phyloP scores from a whole-genome alignment of 495 filamentous ascomycete genomes.

The Wilcoxina mikolae region DNA sequence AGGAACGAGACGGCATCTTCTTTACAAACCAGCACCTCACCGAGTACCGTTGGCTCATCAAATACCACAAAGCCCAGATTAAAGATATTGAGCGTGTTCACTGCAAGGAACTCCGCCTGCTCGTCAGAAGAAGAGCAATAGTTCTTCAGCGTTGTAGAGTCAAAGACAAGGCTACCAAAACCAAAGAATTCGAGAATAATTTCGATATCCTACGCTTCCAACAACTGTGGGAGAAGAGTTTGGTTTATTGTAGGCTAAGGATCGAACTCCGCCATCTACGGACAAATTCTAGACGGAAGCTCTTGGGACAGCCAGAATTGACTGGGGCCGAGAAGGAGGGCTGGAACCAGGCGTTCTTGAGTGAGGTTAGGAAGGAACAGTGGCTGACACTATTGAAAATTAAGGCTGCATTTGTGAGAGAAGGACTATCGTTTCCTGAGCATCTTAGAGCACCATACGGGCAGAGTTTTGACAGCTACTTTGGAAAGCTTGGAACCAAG shows the following conservation, averaged over 20 bases:
- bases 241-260: background rate
- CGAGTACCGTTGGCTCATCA: conserved; percentile 5
- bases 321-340: conserved; percentile 1
- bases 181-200: background rate
- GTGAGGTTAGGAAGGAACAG: conserved; percentile 1
- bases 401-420: background rate
- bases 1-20: conserved; percentile 7
- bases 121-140: background rate
- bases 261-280: conserved; percentile 5
- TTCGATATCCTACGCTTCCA: conserved; percentile 4
- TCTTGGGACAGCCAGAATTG: background rate
- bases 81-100: conserved; percentile 2
- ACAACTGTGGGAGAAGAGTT: conserved; percentile 6
- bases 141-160: background rate
- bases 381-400: conserved; percentile 1
- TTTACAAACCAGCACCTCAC: background rate
- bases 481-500: conserved; percentile 1
- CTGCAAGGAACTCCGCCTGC: conserved; percentile 1
- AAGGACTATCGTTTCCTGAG: background rate
- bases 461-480: conserved; percentile 3
- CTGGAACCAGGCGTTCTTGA: conserved; percentile 6
- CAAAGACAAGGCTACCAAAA: background rate
- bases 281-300: background rate
- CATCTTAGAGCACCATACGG: conserved; percentile 1
- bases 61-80: conserved; percentile 3